Conservation (phyloP, 306 rosid genomes). For the Cercis canadensis region DNA sequence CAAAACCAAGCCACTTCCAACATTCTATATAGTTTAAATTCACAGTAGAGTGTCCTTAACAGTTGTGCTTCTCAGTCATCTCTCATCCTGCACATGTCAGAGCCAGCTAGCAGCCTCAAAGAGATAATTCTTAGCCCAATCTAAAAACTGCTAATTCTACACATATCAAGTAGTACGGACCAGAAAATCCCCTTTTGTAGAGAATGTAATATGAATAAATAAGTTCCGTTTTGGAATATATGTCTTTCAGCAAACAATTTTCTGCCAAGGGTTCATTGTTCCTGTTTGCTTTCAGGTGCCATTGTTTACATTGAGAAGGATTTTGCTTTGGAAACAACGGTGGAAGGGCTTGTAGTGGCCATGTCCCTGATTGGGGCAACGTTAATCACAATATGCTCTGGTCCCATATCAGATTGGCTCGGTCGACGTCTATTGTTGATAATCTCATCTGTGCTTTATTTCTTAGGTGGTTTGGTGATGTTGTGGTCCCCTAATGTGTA, state of each 20-base stretch:
- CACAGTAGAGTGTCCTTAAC: not conserved
- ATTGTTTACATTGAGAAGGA: constrained; percentile 70
- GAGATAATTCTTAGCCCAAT: not conserved
- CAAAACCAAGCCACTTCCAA: not conserved
- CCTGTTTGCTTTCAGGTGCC: constrained; percentile 57
- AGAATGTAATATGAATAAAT: not conserved
- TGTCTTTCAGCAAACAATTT: not conserved
- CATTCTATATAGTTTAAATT: not conserved
- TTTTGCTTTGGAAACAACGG: constrained; percentile 46
- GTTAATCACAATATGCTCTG: constrained; percentile 69
- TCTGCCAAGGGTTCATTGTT: not conserved
- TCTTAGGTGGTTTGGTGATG: constrained; percentile 74
- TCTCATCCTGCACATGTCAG: not conserved
- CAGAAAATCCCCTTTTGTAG: not conserved
- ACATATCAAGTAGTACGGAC: not conserved
- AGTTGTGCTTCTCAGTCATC: not conserved
- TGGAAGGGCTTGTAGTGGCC: constrained; percentile 91
- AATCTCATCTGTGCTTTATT: constrained; percentile 67
- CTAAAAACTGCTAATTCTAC: not conserved
- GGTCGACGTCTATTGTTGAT: constrained; percentile 83
- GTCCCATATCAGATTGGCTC: constrained; percentile 64
- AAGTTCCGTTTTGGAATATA: not conserved
- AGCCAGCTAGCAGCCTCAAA: not conserved
- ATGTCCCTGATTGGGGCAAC: constrained; percentile 87
- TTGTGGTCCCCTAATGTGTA: constrained; percentile 82